Base-by-base conservation (phyloP, 768 basidiomycete species). In the Boletus edulis region DNA sequence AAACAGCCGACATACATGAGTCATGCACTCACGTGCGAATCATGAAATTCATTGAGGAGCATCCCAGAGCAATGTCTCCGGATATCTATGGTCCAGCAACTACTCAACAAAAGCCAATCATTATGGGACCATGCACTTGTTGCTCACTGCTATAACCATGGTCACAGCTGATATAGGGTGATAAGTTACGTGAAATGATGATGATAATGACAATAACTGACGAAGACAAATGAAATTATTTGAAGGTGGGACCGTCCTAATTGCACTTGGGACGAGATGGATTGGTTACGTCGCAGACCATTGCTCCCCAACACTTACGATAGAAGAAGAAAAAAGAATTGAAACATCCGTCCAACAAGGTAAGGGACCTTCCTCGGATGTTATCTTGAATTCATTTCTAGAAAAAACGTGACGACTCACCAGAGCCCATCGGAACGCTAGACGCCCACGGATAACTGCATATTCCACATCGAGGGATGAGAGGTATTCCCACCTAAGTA, bases 401-500 rank as follows among this genome's bases (percentile, higher is more conserved):
- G 17, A 14, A 40, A 17, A 42, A 4, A 24, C 12, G 5, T 9
- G 11, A 17, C 18, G 20, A 49, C 63, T 57, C 38, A 69, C 70
- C 40, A 69, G 49, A 24, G 60, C 20, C 70, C 63, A 72, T 31
- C 57, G 54, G 32, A 69, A 71, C 17, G 65, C 7, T 3, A 61
- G 15, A n/a, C 57, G 63, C 5, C 61, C 46, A 38, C 60, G 61
- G 35, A 71, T 35, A 29, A 71, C 49, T 4, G 60, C 65, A 11
- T 52, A 61, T 46, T 71, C 70, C 4, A 65, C 54, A 2, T 54
- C 51, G 13, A 60, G 44, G 2, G 61, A 59, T 12, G 48, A 43
- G 3, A 70, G 7, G 35, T 66, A 69, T 14, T 67, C 63, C 70
- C 68, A 69, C 3, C 68, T 67, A 24, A 4, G 14, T 2, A n/a